These are phyloP conservation scores for Maudiozyma turicensis DNA, from an alignment of 805 yeast genomes.

Conservation along the genomic window DNA sequence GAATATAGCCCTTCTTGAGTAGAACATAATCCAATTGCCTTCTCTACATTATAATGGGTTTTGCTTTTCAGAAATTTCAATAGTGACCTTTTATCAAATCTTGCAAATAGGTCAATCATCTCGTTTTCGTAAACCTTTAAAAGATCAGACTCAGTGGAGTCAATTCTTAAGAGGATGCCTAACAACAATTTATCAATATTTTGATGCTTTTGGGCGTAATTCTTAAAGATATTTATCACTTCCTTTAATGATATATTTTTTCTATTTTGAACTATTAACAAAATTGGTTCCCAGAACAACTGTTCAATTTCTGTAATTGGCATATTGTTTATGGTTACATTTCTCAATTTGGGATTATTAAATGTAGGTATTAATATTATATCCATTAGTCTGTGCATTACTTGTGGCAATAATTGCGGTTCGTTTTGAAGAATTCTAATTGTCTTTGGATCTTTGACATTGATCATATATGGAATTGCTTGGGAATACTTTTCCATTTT, in stretches of 20 bases:
- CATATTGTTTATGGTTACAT: constrained; percentile 12
- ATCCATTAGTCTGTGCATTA: constrained; percentile 40
- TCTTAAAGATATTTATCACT: constrained; percentile 40
- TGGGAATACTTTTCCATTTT: constrained; percentile 45
- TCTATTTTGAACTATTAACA: constrained; percentile 50
- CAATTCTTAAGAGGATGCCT: constrained; percentile 55
- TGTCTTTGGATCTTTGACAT: constrained; percentile 43
- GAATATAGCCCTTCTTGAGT: constrained; percentile 37
- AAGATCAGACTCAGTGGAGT: constrained; percentile 44
- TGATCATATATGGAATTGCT: constrained; percentile 58
- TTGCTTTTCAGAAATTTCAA: constrained; percentile 52
- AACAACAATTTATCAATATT: constrained; percentile 44
- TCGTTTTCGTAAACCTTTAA: constrained; percentile 55
- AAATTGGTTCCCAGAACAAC: constrained; percentile 37
- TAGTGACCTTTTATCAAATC: constrained; percentile 44
- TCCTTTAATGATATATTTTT: constrained; percentile 52
- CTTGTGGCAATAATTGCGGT: constrained; percentile 46
- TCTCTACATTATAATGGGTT: constrained; percentile 55
- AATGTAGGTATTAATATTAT: constrained; percentile 37
- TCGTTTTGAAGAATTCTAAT: constrained; percentile 50
- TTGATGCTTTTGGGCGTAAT: constrained; percentile 9
- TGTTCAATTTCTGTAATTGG: constrained; percentile 28
- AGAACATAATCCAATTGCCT: constrained; percentile 56
- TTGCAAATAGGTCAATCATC: constrained; percentile 54
- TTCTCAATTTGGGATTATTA: constrained; percentile 26